A percentile compares a stretch with the other conserved stretches of the same genome.
Conservation (phyloP, 495 filamentous ascomycete genomes). For the Tetracladium setigerum region DNA sequence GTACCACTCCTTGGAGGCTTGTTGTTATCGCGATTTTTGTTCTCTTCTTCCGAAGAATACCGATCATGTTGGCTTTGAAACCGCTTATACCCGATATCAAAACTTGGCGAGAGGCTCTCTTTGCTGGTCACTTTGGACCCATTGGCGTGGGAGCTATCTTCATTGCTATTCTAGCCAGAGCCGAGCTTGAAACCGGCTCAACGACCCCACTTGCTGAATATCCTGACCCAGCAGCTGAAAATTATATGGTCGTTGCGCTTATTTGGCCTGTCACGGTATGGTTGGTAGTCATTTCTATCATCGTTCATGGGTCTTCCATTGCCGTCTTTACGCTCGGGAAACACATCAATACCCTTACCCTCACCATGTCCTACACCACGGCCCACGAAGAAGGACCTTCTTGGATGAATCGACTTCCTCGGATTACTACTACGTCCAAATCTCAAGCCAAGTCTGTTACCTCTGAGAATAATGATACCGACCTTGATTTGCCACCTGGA, state of each 20-base stretch:
- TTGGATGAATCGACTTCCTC: conserved; percentile 92
- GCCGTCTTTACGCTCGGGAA: conserved; percentile 98
- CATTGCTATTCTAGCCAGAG: conserved; percentile 82
- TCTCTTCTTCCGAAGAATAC: conserved; percentile 92
- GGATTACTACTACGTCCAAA: conserved; percentile 78
- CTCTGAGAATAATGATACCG: conserved; percentile 42
- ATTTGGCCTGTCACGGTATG: conserved; percentile 98
- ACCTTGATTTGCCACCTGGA: conserved; percentile 62
- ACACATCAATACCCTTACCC: conserved; percentile 91
- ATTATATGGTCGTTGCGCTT: conserved; percentile 65
- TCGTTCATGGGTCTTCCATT: conserved; percentile 95
- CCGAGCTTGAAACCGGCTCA: conserved; percentile 69
- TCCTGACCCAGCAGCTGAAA: conserved; percentile 38
- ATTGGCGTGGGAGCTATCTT: conserved; percentile 98
- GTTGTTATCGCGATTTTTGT: conserved; percentile 86
- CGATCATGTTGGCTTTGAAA: conserved; percentile 88
- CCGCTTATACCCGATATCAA: conserved; percentile 95
- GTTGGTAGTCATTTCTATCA: conserved; percentile 86
- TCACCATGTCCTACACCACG: conserved; percentile 89
- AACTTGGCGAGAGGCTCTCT: conserved; percentile 96
- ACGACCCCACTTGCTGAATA: conserved; percentile 63
- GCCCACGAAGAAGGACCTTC: conserved; percentile 81
- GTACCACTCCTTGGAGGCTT: conserved; percentile 78
- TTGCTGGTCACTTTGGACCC: conserved; percentile 96
- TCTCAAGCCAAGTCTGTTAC: conserved; percentile 69